phyloP scores from a whole-genome alignment of 2,329 filamentous ascomycete genomes.

The Curvularia sp. region DNA sequence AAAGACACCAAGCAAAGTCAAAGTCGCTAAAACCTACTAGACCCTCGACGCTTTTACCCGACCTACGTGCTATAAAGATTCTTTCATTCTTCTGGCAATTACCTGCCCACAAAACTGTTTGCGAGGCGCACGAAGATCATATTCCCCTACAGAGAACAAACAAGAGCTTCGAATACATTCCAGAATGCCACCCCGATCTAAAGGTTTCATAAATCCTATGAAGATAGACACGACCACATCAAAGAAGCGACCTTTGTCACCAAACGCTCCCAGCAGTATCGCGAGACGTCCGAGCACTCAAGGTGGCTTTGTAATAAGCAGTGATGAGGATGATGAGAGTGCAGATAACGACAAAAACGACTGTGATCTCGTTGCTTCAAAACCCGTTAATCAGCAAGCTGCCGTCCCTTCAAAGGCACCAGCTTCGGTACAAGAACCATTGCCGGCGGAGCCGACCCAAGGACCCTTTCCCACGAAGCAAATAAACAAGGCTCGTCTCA shows the following conservation, averaged over 20 bases:
- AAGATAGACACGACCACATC: not conserved
- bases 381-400: too few relatives aligned
- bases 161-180: not conserved
- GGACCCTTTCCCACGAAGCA: slow-evolving; percentile 5
- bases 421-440: not conserved
- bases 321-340: slow-evolving; percentile 10
- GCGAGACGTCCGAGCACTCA: slow-evolving; percentile 14
- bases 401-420: not conserved
- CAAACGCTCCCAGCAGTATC: not conserved
- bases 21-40: not conserved
- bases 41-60: not conserved
- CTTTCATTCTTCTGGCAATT: not conserved
- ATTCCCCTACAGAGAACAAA: not conserved
- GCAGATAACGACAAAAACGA: not conserved
- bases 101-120: not conserved
- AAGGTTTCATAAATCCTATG: too few relatives aligned
- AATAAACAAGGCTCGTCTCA: slow-evolving; percentile 13
- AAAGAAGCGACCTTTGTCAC: slow-evolving; percentile 3
- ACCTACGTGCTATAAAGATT: not conserved
- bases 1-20: not conserved
- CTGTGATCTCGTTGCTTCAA: not conserved
- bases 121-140: too few relatives aligned
- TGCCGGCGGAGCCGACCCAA: not conserved
- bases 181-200: not conserved
- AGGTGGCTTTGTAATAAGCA: slow-evolving; percentile 21